Evolutionary conservation across 208 protist species (phyloP).

Genomic region (Leishmania aethiopica): DNA sequence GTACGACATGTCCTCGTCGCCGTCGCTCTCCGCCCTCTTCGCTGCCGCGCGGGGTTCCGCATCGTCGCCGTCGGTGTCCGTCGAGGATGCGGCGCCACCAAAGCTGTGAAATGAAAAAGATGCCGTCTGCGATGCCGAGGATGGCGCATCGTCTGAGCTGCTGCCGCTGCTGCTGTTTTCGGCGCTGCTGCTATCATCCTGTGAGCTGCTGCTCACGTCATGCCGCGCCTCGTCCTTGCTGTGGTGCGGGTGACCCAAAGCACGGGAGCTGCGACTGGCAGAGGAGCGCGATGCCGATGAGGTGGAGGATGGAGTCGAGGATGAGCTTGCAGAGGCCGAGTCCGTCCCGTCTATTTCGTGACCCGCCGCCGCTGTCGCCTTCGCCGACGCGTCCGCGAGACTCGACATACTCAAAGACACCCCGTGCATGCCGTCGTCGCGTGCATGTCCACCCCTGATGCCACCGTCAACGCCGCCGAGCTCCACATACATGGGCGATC

Average conservation of each 20-base stretch:
- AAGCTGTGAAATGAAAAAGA: not conserved
- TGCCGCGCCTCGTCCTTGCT: not conserved
- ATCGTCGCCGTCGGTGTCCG: not conserved
- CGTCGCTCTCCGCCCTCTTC: not conserved
- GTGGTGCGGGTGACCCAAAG: not conserved
- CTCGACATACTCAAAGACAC: not conserved
- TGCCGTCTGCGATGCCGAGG: not conserved
- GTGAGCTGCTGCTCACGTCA: not conserved
- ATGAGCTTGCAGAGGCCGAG: not conserved
- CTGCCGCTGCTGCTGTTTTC: not conserved
- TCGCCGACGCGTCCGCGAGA: not conserved
- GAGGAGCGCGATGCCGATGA: not conserved
- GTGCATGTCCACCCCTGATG: not conserved
- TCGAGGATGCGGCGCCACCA: not conserved
- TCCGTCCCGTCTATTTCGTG: not conserved
- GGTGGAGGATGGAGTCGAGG: not conserved
- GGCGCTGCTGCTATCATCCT: not conserved
- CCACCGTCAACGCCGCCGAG: not conserved
- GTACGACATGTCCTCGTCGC: slow-evolving; percentile 30
- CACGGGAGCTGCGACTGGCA: not conserved
- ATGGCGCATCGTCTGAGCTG: not conserved
- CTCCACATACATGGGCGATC: not conserved
- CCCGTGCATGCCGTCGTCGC: not conserved
- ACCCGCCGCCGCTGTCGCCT: not conserved
- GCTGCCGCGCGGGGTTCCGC: not conserved